Base-by-base conservation (phyloP, 2,329 filamentous ascomycete species). In the Madurella fahalii region DNA sequence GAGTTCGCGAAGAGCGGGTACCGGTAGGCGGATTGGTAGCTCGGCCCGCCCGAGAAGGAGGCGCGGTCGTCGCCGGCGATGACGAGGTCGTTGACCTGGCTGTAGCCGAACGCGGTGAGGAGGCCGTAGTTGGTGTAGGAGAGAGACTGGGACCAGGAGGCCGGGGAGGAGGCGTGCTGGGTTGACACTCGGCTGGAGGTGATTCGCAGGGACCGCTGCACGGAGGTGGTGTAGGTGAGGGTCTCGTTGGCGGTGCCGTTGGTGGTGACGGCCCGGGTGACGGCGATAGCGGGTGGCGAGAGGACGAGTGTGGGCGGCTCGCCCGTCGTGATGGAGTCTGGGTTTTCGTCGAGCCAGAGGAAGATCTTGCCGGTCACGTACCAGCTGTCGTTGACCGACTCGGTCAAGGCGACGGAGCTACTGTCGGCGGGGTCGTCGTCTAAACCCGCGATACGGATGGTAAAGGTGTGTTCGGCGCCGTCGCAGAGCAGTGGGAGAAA, bases 361-460 rank as follows among this genome's bases (percentile, higher is more conserved):
- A 94, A 93, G 11, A 93, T 75, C 68, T 92, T 94, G 40, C 87
- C 89, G 0, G 85, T 87, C 2, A 94, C 79, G 15, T 87, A 79
- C 90, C 89, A 94, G 64, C 83, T 83, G 50, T 76, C 79, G n/a
- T 77, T 81, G 2, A 87, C 82, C 0, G 76, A 77, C 18, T 78
- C 68, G 0, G 79, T 80, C 7, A 87, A 67, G 1, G 64, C 67
- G 1, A 76, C 79, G 17, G 54, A 41, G 3, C 66, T 69, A 8
- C 75, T 76, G 12, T 71, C 67, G 1, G 74, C 25, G 9, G 47
- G 75, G 52, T 79, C 65, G 58, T 89, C 82, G 44, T 83, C 70
- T 9, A 92, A 72, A 0, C 87, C 88, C 0, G 78, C 77, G 4
- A 94, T 78, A 17, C 77, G 74, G 47, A 95, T 83, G 50, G 82